Evolutionary conservation across 2,329 filamentous ascomycete species (phyloP), one percentile per base, ranked within the genome.

Genomic region (Clonostachys solani): DNA sequence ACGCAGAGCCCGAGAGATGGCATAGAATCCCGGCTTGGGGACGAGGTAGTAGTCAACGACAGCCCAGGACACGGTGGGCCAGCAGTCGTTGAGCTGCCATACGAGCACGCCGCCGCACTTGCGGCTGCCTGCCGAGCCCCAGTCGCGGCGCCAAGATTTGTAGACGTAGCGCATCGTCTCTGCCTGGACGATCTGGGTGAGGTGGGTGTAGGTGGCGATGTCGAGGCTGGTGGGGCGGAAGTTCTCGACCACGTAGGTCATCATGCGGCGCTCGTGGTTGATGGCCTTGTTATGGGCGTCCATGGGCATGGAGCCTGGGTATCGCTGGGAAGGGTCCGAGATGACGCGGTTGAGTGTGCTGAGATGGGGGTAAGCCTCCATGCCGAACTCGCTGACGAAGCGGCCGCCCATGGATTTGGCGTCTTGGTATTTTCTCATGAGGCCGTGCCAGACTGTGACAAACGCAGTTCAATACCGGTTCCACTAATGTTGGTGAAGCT

Each of bases 261-360:
- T 84, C 49, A 92, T 81, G 37, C 87, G 75, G 35, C 87, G 75
- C 61, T 91, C 86, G 57, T 91, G 86, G 1, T 87, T 87, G 54
- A 84, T 83, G 8, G 86, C 88, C 65, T 92, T 92, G 67, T 92
- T 92, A 67, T 91, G 88, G 59, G 89, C 90, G 58, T 91, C 87
- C 42, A 91, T 73, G 50, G 84, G 84, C 50, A 84, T 82, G 8
- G 84, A 89, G 52, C 89, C 85, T 1, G 87, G 81, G 33, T 75
- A 71, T 17, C 77, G 71, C 47, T 85, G 77, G 44, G 69, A 61
- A 33, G 61, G 60, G 9, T 66, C 56, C 6, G 74, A 80, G 52
- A 89, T 78, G 62, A 83, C 89, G 42, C 75, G 66, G 43, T 81
- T 76, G 51, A 88, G 83, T 0, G 88, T 92, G 43, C 81, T 73